A percentile compares a stretch with the other conserved stretches of the same genome.
These are phyloP conservation scores for Pyrenophora graminea DNA, from an alignment of 2,329 filamentous ascomycete genomes.

Conservation along the genomic window DNA sequence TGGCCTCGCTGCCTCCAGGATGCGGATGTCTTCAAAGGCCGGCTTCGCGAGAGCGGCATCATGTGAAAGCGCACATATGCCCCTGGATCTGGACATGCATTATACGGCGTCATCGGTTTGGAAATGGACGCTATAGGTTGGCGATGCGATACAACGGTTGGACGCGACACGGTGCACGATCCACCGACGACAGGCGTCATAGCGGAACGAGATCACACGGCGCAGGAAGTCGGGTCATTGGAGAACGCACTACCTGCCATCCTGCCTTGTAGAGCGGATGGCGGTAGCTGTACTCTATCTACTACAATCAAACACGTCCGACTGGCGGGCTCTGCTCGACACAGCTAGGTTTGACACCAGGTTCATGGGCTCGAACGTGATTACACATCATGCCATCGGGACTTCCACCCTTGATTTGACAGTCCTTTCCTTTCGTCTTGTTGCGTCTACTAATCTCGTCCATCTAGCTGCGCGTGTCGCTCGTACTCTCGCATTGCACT, in stretches of 20 bases:
- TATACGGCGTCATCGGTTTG: conserved; percentile 28
- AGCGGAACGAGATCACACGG: conserved; percentile 18
- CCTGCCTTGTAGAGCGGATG: conserved; percentile 42
- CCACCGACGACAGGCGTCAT: conserved; percentile 23
- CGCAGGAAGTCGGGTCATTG: conserved; percentile 20
- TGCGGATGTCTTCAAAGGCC: conserved; percentile 36
- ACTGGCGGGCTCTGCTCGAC: conserved; percentile 27
- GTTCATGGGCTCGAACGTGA: conserved; percentile 46
- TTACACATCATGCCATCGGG: conserved; percentile 46
- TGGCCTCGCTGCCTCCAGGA: conserved; percentile 33
- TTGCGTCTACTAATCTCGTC: conserved; percentile 23
- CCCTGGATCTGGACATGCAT: conserved; percentile 19
- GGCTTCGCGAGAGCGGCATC: conserved; percentile 39
- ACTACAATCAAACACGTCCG: conserved; percentile 31
- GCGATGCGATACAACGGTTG: conserved; percentile 28
- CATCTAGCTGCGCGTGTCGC: conserved; percentile 22
- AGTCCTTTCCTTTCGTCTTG: conserved; percentile 12
- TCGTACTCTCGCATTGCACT: conserved; percentile 5
- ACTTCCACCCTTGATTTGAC: conserved; percentile 34
- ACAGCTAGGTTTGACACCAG: conserved; percentile 42
- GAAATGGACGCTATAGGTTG: conserved; percentile 17
- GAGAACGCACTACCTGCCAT: conserved; percentile 46
- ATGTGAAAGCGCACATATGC: conserved; percentile 23
- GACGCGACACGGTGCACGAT: conserved; percentile 14
- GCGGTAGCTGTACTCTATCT: conserved; percentile 46